Evolutionary conservation across 2,329 filamentous ascomycete genomes (phyloP), one percentile per base, ranked within the genome.

Genomic region (Acrodontium crateriforme): DNA sequence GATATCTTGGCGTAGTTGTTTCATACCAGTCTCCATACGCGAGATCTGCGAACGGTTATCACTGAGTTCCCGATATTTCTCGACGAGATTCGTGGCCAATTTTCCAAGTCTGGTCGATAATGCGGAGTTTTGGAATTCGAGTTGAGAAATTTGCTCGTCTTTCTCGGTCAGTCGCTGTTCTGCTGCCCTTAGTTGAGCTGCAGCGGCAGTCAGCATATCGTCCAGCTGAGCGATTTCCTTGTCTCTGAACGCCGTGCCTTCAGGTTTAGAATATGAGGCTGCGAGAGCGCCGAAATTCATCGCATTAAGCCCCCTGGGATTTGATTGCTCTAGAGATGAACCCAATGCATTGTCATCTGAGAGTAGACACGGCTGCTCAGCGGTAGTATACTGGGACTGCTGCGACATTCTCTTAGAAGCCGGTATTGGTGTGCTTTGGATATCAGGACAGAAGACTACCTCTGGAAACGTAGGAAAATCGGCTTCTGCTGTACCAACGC

Each of bases 221-320:
- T 38, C 37, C 11, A 38, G 27, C 13, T 30, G 37, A 2, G 29
- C 13, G 12, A 48, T 45, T 26, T 48, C 45, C 11, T 36, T 34
- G 28, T 48, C 42, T 25, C 45, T 30, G 22, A 46, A 48, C 10
- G 38, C 43, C 7, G 45, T 38, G 11, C 43, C 36, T 31, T 37
- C 37, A 7, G 29, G 18, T 14, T 6, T 5, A 11, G 12, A 10
- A 15, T 24, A 12, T 12, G 22, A 7, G 8, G 22, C 14, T 9
- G n/a, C 11, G 14, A n/a, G 7, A 6, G 21, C 14, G 11, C n/a
- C 14, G 21, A 6, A 11, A 14, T n/a, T 24, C n/a, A 11, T 11
- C n/a, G 21, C 21, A 14, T 6, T 24, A n/a, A 14, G 14, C 14
- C n/a, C 21, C 14, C n/a, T 6, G 14, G 21, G n/a, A 14, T 13